Conservation (phyloP, 352 stramenopile genomes). For the Phytophthora sp. region DNA sequence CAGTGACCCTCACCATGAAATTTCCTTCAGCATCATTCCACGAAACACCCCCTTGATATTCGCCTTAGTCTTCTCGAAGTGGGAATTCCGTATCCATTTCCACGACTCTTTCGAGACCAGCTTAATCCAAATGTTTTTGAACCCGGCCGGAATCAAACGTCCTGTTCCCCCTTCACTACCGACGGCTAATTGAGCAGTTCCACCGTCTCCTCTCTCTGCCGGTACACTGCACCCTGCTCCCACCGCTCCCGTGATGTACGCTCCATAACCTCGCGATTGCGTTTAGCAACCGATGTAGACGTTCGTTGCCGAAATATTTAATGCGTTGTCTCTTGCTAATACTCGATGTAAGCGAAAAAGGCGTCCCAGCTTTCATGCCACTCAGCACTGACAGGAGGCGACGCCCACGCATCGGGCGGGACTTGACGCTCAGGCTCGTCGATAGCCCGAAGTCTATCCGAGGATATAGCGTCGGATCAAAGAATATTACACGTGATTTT, state of each 20-base stretch:
- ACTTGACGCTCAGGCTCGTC: not conserved
- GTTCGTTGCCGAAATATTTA: slow-evolving; percentile 4
- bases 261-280: not conserved
- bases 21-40: slow-evolving; percentile 1
- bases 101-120: slow-evolving; percentile 1
- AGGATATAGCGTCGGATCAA: too few species aligned
- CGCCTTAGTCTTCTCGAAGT: slow-evolving; percentile 3
- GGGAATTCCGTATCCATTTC: not conserved
- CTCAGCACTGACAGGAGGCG: not conserved
- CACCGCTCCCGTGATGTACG: not conserved
- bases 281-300: not conserved
- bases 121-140: slow-evolving; percentile 9
- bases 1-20: slow-evolving; percentile 1
- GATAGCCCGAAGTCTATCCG: too few species aligned
- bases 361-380: slow-evolving; percentile 4
- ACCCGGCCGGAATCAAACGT: not conserved
- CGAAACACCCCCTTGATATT: slow-evolving; percentile 5
- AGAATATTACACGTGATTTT: too few species aligned
- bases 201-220: too few species aligned
- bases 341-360: not conserved
- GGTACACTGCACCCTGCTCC: too few species aligned
- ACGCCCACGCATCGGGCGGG: not conserved
- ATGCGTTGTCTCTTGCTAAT: not conserved
- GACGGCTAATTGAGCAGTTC: too few species aligned
- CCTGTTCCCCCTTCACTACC: not conserved